Conservation (phyloP, 345 rosid genomes). For the Eucalyptus regnans region DNA sequence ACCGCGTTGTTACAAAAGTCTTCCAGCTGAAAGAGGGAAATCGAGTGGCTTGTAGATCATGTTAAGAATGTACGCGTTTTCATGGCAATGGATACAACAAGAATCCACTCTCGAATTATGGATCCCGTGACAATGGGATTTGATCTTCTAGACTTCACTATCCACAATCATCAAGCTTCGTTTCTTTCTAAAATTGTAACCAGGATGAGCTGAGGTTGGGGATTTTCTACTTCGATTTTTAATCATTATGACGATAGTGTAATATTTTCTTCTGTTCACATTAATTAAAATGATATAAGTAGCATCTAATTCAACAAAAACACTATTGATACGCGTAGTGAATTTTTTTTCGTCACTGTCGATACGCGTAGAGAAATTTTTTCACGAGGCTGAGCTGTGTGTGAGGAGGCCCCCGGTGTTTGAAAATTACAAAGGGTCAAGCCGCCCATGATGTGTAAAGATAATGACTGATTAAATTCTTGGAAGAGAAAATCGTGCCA, state of each 20-base stretch:
- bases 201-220: not conserved
- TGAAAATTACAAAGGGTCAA: not conserved
- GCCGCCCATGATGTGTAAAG: not conserved
- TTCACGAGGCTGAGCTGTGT: not conserved
- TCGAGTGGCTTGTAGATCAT: not conserved
- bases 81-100: not conserved
- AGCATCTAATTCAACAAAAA: not conserved
- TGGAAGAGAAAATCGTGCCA: not conserved
- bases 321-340: not conserved
- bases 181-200: not conserved
- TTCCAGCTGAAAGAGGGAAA: not conserved
- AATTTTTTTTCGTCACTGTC: not conserved
- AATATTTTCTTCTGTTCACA: not conserved
- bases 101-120: not conserved
- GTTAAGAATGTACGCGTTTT: not conserved
- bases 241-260: not conserved
- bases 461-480: not conserved
- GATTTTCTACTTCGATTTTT: not conserved
- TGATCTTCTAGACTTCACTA: not conserved
- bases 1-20: not conserved
- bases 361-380: not conserved
- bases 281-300: not conserved
- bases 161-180: not conserved
- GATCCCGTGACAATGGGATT: not conserved
- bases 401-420: not conserved